These are phyloP conservation scores for Anthostomella pinea DNA, from an alignment of 2,329 filamentous ascomycete species.

Conservation along the genomic window DNA sequence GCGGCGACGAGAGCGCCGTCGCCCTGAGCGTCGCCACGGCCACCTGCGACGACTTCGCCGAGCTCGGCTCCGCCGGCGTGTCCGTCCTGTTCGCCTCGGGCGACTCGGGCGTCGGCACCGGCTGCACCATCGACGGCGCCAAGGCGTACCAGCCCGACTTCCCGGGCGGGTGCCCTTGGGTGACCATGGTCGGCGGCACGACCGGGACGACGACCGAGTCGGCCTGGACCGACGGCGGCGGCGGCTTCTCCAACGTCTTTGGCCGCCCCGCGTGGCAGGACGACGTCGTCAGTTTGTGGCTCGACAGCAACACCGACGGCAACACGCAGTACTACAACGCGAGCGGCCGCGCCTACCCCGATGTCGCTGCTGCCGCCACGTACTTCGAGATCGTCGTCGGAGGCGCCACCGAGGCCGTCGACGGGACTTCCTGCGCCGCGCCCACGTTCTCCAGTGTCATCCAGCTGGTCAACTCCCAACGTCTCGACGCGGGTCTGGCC, in stretches of 20 bases:
- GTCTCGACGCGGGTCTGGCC: conserved; percentile 5
- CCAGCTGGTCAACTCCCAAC: conserved; percentile 8
- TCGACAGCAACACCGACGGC: conserved; percentile 2
- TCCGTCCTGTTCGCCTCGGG: conserved; percentile 8
- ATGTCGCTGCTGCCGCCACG: conserved; percentile 6
- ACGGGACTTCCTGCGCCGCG: conserved; percentile 9
- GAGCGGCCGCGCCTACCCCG: conserved; percentile 9
- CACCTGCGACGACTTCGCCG: conserved; percentile 4
- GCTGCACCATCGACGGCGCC: conserved; percentile 3
- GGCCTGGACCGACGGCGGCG: conserved; percentile 1
- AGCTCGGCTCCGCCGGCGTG: conserved; percentile 7
- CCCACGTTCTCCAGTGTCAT: conserved; percentile 6
- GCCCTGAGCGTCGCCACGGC: neutral
- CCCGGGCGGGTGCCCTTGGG: conserved; percentile 8
- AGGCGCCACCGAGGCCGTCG: neutral
- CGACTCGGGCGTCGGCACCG: conserved; percentile 7
- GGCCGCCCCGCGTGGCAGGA: conserved; percentile 4
- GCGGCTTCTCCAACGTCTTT: conserved; percentile 11
- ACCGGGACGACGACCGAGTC: conserved; percentile 1
- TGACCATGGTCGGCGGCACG: conserved; percentile 9
- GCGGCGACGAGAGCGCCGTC: conserved; percentile 4
- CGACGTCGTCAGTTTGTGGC: conserved; percentile 1
- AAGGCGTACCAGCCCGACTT: conserved; percentile 3
- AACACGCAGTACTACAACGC: conserved; percentile 7
- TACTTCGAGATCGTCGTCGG: conserved; percentile 3